Base-by-base conservation (phyloP, 768 basidiomycete species). In the Leccinum truebloodii region DNA sequence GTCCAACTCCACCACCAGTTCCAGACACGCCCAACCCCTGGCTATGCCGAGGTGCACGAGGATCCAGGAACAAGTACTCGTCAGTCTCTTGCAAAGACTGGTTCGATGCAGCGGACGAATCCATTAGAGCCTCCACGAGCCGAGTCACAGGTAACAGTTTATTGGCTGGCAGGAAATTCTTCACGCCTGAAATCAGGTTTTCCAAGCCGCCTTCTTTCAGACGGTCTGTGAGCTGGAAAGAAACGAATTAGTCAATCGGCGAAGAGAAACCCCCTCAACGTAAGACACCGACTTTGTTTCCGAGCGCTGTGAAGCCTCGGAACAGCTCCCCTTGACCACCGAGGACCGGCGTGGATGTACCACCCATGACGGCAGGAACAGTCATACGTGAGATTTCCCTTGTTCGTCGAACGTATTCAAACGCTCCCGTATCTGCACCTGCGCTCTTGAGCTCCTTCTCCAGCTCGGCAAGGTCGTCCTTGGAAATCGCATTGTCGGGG, bases 61-160 rank as follows among this genome's bases (percentile, higher is more conserved):
- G 96, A 73, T 99, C 96, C 57, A 99, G 86, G 78, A 92, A 90
- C 49, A 99, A 73, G 75, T 89, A 99, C 32, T 99, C 96, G 71
- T 99, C 96, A 2, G 96, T 98, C 73, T 97, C 95, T 69, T 93
- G 90, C 35, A 99, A 75, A 5, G 97, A 98, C 72, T 95, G 92
- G 60, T 95, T 95, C 28, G 93, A 91, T 3, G 94, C 97, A 2
- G 90, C 83, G 0, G 95, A 88, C 0, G 97, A 95, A 71, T 99
- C 97, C 95, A 98, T 98, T 30, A 99, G 80, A 22, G 97, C 96
- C 70, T 98, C 97, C 2, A 92, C 88, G 34, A 99, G 81, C 12
- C 97, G 88, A 0, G 97, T 98, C 51, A 96, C 86, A 12, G 94
- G 89, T 53, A 97, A 83, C 41, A 97, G 84, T 75, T 99, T 96